phyloP scores from a whole-genome alignment of 116 monocot species.

The Posidonia oceanica region DNA sequence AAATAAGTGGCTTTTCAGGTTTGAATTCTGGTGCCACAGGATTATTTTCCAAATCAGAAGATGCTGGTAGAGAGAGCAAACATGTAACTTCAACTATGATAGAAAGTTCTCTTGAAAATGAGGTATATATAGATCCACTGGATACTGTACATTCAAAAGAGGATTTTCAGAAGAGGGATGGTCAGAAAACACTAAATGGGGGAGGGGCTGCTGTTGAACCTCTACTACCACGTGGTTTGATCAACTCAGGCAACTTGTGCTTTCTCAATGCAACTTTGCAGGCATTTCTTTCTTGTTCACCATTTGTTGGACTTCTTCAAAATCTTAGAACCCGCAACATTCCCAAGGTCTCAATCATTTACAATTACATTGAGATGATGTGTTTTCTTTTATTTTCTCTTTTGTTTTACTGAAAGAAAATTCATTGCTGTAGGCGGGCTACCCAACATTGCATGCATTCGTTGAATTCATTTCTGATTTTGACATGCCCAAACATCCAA shows the following conservation, averaged over 20 bases:
- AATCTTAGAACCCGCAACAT: conserved; percentile 41
- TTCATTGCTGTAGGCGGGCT: conserved; percentile 33
- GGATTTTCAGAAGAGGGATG: conserved; percentile 15
- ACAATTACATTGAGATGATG: neutral
- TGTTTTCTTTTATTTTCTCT: conserved; percentile 1
- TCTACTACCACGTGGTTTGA: conserved; percentile 68
- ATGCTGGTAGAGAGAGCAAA: conserved; percentile 2
- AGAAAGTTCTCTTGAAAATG: conserved; percentile 8
- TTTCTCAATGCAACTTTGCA: conserved; percentile 94
- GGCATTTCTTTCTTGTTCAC: conserved; percentile 76
- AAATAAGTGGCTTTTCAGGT: neutral
- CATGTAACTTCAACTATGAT: neutral
- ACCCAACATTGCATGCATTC: conserved; percentile 71
- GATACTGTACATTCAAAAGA: neutral
- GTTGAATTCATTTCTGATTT: conserved; percentile 62
- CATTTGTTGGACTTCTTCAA: conserved; percentile 69
- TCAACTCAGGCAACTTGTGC: conserved; percentile 88
- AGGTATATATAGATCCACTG: neutral
- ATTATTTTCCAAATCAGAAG: neutral
- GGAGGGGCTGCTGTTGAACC: conserved; percentile 10
- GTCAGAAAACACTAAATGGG: conserved; percentile 14
- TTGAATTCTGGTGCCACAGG: neutral
- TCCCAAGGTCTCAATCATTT: conserved; percentile 46
- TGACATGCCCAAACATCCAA: conserved; percentile 42
- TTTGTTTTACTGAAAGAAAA: neutral